Conservation (phyloP, 179 eudicot genomes). For the Silene noctiflora region DNA sequence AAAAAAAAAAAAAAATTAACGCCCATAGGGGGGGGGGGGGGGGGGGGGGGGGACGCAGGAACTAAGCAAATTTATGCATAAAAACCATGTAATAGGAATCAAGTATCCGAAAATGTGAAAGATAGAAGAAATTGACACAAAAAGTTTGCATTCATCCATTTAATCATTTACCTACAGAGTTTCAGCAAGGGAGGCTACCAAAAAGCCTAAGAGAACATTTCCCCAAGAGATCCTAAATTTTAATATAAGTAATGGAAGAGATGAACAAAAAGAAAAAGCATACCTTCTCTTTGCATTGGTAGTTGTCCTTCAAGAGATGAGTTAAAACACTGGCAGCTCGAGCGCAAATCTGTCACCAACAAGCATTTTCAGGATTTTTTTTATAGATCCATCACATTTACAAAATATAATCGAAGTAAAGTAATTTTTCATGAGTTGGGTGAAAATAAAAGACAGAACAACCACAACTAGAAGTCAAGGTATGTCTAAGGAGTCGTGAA, state of each 20-base stretch:
- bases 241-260: not conserved
- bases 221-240: not conserved
- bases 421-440: not conserved
- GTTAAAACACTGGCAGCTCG: constrained; percentile 96
- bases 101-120: not conserved
- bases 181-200: not conserved
- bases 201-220: not conserved
- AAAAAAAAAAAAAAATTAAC: not conserved
- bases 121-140: not conserved
- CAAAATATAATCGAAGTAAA: not conserved
- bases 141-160: not conserved
- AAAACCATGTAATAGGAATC: not conserved
- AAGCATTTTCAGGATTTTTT: constrained; percentile 18
- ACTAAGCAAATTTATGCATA: not conserved
- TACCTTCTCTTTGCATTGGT: constrained; percentile 86
- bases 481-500: not conserved
- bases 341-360: constrained; percentile 69
- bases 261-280: constrained; percentile 16
- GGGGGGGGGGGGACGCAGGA: too few species aligned
- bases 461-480: not conserved
- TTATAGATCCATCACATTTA: constrained; percentile 4
- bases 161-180: not conserved
- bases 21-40: too few species aligned
- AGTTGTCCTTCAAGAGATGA: constrained; percentile 75
- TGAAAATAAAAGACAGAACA: not conserved